Evolutionary conservation across 345 rosid genomes (phyloP).

Genomic region (Eutrema japonicum): DNA sequence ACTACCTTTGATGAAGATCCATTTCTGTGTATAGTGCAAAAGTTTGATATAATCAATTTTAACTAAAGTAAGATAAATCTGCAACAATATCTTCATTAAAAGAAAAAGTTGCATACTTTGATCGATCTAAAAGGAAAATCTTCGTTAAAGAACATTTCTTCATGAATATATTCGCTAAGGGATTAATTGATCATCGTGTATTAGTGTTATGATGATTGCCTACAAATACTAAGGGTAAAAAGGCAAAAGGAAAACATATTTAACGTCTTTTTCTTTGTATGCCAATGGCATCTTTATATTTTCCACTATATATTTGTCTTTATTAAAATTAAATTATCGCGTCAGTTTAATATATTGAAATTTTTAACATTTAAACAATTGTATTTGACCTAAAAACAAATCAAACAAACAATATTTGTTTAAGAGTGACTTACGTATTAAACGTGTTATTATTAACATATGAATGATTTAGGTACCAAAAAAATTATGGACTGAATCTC

Average conservation of each 20-base stretch:
- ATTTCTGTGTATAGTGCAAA: constrained; percentile 40
- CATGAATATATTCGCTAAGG: constrained; percentile 24
- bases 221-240: constrained; percentile 27
- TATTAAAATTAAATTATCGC: constrained; percentile 35
- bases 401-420: neutral
- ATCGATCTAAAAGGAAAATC: constrained; percentile 27
- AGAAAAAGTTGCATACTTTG: constrained; percentile 40
- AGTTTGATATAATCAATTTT: constrained; percentile 34
- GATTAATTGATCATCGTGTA: constrained; percentile 15
- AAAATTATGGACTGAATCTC: no score
- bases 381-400: constrained; percentile 10
- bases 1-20: constrained; percentile 48
- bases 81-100: constrained; percentile 30
- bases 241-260: constrained; percentile 33
- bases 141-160: constrained; percentile 34
- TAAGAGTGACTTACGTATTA: neutral
- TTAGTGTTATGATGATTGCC: constrained; percentile 39
- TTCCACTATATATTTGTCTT: constrained; percentile 1
- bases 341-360: constrained; percentile 17
- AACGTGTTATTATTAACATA: no score
- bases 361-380: constrained; percentile 8
- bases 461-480: no score
- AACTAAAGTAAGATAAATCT: constrained; percentile 42
- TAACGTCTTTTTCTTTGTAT: no score
- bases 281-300: neutral